phyloP scores from a whole-genome alignment of 768 basidiomycete species.

The Galerina sulciceps region DNA sequence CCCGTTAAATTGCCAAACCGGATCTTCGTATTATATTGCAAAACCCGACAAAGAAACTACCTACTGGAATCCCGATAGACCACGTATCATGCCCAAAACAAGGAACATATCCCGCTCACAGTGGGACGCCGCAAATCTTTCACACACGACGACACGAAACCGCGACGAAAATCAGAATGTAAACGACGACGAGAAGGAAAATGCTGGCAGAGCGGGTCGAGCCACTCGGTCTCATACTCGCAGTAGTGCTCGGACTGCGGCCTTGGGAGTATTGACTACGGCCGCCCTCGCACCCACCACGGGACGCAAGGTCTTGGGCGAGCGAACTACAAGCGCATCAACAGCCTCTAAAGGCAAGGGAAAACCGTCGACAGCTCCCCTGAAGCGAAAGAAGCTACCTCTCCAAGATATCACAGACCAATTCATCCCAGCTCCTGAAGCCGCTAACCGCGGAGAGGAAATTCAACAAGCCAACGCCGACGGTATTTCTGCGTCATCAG shows the following conservation, averaged over 20 bases:
- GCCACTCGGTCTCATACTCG: conserved; percentile 16
- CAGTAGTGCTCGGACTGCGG: conserved; percentile 14
- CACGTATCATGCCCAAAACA: conserved; percentile 31
- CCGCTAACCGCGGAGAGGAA: conserved; percentile 28
- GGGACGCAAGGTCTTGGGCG: neutral
- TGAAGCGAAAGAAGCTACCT: conserved; percentile 33
- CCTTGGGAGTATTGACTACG: conserved; percentile 12
- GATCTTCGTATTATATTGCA: neutral
- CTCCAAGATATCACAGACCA: conserved; percentile 39
- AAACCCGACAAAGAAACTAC: neutral
- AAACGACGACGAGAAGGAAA: conserved; percentile 29
- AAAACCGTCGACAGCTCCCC: conserved; percentile 17
- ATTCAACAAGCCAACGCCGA: conserved; percentile 4
- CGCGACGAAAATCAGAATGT: conserved; percentile 20
- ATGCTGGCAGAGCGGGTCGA: conserved; percentile 4
- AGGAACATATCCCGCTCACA: conserved; percentile 31
- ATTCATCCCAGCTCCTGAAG: conserved; percentile 31
- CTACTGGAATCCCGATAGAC: neutral
- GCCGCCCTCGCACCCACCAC: conserved; percentile 2
- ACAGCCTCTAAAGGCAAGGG: conserved; percentile 26
- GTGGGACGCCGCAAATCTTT: conserved; percentile 26
- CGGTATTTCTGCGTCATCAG: neutral
- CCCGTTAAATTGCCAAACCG: neutral
- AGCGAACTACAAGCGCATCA: conserved; percentile 10
- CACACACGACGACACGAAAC: conserved; percentile 11